These are phyloP conservation scores for Fragaria iinumae DNA, from an alignment of 306 rosid genomes.

Conservation along the genomic window DNA sequence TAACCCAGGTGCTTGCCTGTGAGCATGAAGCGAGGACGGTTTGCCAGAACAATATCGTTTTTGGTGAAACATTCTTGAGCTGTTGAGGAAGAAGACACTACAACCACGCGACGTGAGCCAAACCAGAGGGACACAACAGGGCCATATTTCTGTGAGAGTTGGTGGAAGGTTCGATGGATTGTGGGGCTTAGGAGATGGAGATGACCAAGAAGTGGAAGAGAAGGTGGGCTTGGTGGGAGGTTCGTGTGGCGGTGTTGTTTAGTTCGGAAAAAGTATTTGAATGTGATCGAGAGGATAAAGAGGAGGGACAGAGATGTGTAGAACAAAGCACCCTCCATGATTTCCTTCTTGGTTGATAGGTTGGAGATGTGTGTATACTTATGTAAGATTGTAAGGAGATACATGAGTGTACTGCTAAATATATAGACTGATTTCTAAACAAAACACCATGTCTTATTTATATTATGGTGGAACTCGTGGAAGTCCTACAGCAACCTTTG, in stretches of 20 bases:
- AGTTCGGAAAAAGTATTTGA: background rate
- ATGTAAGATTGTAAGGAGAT: background rate
- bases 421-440: background rate
- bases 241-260: background rate
- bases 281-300: background rate
- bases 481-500: background rate
- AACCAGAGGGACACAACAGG: conserved; percentile 12
- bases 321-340: background rate
- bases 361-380: background rate
- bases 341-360: background rate
- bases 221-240: conserved; percentile 21
- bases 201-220: conserved; percentile 21
- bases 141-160: conserved; percentile 11
- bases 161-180: conserved; percentile 4
- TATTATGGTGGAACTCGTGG: background rate
- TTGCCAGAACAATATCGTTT: conserved; percentile 11
- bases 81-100: conserved; percentile 8
- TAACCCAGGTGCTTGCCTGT: conserved; percentile 5
- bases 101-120: conserved; percentile 18
- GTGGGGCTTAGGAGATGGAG: conserved; percentile 11
- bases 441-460: no score
- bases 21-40: conserved; percentile 22
- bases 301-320: conserved; percentile 8
- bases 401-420: background rate
- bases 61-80: conserved; percentile 1